Evolutionary conservation across 129 eudicot genomes (phyloP).

Genomic region (Smallanthus sonchifolius): DNA sequence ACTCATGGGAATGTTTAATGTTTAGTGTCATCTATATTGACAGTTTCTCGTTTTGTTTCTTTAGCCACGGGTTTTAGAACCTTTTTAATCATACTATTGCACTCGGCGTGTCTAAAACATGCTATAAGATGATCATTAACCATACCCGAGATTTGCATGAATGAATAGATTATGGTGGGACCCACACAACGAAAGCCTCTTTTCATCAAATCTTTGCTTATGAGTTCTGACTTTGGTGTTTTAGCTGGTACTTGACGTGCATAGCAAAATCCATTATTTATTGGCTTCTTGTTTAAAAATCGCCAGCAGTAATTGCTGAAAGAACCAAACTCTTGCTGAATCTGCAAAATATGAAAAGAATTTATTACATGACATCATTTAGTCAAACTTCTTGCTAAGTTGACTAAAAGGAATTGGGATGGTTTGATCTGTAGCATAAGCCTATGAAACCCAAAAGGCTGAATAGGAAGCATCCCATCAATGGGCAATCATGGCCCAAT

Average conservation of each 20-base stretch:
- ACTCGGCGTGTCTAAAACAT: conserved; percentile 72
- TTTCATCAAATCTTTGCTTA: conserved; percentile 72
- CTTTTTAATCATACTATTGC: conserved; percentile 21
- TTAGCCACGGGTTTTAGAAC: conserved; percentile 11
- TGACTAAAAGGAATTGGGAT: conserved; percentile 1
- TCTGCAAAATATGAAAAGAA: conserved; percentile 33
- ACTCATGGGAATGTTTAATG: conserved; percentile 14
- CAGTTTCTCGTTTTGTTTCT: conserved; percentile 18
- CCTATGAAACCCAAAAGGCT: not conserved
- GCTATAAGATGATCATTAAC: conserved; percentile 72
- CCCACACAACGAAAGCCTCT: conserved; percentile 85
- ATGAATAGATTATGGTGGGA: conserved; percentile 71
- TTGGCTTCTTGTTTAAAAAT: conserved; percentile 58
- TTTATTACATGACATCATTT: not conserved
- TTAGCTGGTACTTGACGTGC: conserved; percentile 72
- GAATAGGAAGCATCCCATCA: not conserved
- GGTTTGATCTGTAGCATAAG: not conserved
- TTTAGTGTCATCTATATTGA: conserved; percentile 8
- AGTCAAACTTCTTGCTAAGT: conserved; percentile 13
- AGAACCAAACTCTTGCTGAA: conserved; percentile 81
- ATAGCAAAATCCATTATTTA: conserved; percentile 47
- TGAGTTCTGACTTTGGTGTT: conserved; percentile 74
- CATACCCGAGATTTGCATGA: conserved; percentile 86
- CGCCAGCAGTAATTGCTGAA: conserved; percentile 63
- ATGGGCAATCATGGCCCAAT: not conserved